phyloP scores from a whole-genome alignment of 2,329 filamentous ascomycete genomes.

The Epichloe glyceriae region DNA sequence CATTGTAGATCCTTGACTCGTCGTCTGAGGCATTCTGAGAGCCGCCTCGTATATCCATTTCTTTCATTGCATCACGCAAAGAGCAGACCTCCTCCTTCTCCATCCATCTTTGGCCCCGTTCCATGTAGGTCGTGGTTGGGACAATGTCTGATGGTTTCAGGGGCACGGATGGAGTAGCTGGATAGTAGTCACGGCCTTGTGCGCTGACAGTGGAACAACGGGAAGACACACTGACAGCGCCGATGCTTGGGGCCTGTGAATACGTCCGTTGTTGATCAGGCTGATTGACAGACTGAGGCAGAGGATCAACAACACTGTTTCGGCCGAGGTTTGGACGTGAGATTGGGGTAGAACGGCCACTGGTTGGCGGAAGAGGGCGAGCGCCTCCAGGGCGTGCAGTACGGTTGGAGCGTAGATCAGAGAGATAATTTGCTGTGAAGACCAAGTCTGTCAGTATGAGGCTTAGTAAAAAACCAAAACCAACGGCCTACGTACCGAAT shows the following conservation, averaged over 20 bases:
- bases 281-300: conserved; percentile 15
- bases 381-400: conserved; percentile 57
- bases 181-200: conserved; percentile 39
- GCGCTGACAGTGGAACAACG: conserved; percentile 34
- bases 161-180: conserved; percentile 27
- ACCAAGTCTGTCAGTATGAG: conserved; percentile 1
- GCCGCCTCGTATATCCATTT: conserved; percentile 46
- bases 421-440: conserved; percentile 51
- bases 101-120: conserved; percentile 64
- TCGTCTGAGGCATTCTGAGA: conserved; percentile 24
- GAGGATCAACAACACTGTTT: conserved; percentile 19
- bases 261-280: conserved; percentile 14
- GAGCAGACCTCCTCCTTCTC: conserved; percentile 66
- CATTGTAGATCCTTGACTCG: conserved; percentile 53
- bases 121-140: conserved; percentile 56
- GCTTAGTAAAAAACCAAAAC: no score
- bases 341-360: conserved; percentile 14
- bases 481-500: conserved; percentile 37
- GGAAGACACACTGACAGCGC: conserved; percentile 33
- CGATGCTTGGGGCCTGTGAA: conserved; percentile 26
- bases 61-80: conserved; percentile 58
- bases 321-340: conserved; percentile 19
- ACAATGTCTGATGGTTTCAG: conserved; percentile 48
- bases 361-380: conserved; percentile 42
- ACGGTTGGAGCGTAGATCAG: conserved; percentile 56